Evolutionary conservation across 805 yeast genomes (phyloP), one percentile per base, ranked within the genome.

Genomic region (Yarrowia yakushimensis): DNA sequence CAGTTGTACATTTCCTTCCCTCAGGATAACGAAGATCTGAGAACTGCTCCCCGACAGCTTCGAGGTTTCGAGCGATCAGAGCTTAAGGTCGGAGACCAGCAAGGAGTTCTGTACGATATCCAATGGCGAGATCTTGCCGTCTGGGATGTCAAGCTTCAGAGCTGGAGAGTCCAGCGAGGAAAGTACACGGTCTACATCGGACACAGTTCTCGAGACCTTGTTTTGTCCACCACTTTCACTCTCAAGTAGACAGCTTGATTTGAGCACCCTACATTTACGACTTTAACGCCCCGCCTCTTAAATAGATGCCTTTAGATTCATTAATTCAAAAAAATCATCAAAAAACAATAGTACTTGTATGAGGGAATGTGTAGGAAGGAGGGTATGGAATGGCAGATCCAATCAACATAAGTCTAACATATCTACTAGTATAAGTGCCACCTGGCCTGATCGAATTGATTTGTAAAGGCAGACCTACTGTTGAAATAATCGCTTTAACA

Each of bases 91-190:
- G 82, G 82, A 0, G 73, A 73, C 31, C 66, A 74, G 0, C 72
- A 71, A 2, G 69, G 69, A 18, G 75, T 81, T 7, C 69, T 67
- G 15, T 83, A 83, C 66, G 75, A 77, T 50, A 71, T 84, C 18
- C 70, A 76, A 63, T 78, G 82, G 68, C 76, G 85, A 63, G 87
- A 84, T 70, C 72, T 84, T 65, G 77, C 84, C 62, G 74, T 79
- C 23, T 84, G 86, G 86, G 86, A 83, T 67, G 74, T 81, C 0
- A 76, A 70, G 20, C 75, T 78, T 15, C 85, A 82, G 69, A 81
- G 82, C 66, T 84, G 88, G 87, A 72, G 81, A 22, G 79, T 83
- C 39, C 82, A 78, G 66, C 79, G 81, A 10, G 88, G 87, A 1
- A 74, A 77, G 3, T 84, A 82, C 71, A 78, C 76, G 64, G 72